A percentile compares a stretch with the other conserved stretches of the same genome.
These are phyloP conservation scores for Eremothecium gossypii DNA, from an alignment of 1,139 yeast species.

Conservation along the genomic window DNA sequence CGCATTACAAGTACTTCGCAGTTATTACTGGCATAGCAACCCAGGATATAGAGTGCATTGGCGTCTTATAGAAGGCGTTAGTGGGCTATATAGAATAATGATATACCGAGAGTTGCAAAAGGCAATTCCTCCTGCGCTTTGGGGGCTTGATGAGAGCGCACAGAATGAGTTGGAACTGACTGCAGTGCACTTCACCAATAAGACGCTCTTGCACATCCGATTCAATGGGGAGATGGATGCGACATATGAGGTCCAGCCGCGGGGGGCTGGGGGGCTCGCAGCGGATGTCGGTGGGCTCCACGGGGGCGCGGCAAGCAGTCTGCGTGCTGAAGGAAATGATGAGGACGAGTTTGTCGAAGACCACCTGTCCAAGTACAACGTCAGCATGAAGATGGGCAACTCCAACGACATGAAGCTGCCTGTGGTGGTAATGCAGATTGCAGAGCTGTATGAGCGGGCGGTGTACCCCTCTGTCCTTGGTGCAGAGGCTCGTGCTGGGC, in stretches of 20 bases:
- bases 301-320: slow-evolving; percentile 3
- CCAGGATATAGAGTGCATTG: too few relatives aligned
- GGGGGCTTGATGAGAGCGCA: not conserved
- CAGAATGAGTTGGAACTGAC: slow-evolving; percentile 6
- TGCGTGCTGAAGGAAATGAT: slow-evolving; percentile 11
- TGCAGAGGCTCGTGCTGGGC: slow-evolving; percentile 6
- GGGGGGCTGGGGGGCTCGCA: slow-evolving; percentile 15
- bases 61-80: too few relatives aligned
- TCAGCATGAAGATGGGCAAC: slow-evolving; percentile 25
- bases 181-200: slow-evolving; percentile 25
- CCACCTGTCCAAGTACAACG: slow-evolving; percentile 22
- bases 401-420: slow-evolving; percentile 25
- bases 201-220: slow-evolving; percentile 29
- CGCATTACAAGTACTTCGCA: too few relatives aligned
- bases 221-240: slow-evolving; percentile 36
- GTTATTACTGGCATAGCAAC: too few relatives aligned
- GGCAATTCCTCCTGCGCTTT: slow-evolving; percentile 8
- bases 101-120: slow-evolving; percentile 9
- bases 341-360: slow-evolving; percentile 16
- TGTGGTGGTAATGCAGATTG: slow-evolving; percentile 24
- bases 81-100: slow-evolving; percentile 9
- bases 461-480: slow-evolving; percentile 16
- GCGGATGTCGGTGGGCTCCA: slow-evolving; percentile 10
- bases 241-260: slow-evolving; percentile 30
- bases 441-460: slow-evolving; percentile 20